Base-by-base conservation (phyloP, 2,329 filamentous ascomycete genomes). In the Aspergillus ruber region DNA sequence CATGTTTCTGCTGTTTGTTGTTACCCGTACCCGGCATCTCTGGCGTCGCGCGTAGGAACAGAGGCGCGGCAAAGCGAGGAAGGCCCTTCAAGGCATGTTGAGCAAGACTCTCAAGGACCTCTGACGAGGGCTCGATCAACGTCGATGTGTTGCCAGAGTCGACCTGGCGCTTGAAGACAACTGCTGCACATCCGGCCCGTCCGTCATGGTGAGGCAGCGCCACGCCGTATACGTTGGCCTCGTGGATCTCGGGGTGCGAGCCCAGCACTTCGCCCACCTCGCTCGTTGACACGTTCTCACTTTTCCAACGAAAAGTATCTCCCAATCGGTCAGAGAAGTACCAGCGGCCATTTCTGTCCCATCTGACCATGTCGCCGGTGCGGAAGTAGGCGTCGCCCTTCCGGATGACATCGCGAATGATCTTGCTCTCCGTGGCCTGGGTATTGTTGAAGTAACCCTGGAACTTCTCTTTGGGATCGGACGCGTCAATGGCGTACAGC, bases 161-260 rank as follows among this genome's bases (percentile, higher is more conserved):
- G 1, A 62, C 55, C 4, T 72, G 69, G 18, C 74, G 71, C n/a
- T 73, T 70, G 10, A 81, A 67, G 6, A 88, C 71, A 1, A 94
- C 68, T 6, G 87, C 85, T 0, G 84, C 89, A 58, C 90, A 95
- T 2, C 90, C 90, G 0, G 88, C 88, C 21, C 88, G 78, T 15
- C 89, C 89, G 59, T 95, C 89, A 61, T 94, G 88, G 54, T 86
- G 77, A 0, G 89, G 89, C 6, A 95, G 69, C 38, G 81, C 67
- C 2, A 95, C 86, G 33, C 89, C 89, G 60, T 94, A 95, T 23
- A 95, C 89, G 57, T 94, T 94, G 27, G 87, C 85, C 70, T 95
- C 89, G 27, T 78, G 72, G 12, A 95, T 75, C 1, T 74, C 73
- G 0, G 82, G 73, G 61, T 90, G 85, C 0, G 74, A 69, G 12